Evolutionary conservation across 768 basidiomycete species (phyloP).

Genomic region (Suillus plorans): DNA sequence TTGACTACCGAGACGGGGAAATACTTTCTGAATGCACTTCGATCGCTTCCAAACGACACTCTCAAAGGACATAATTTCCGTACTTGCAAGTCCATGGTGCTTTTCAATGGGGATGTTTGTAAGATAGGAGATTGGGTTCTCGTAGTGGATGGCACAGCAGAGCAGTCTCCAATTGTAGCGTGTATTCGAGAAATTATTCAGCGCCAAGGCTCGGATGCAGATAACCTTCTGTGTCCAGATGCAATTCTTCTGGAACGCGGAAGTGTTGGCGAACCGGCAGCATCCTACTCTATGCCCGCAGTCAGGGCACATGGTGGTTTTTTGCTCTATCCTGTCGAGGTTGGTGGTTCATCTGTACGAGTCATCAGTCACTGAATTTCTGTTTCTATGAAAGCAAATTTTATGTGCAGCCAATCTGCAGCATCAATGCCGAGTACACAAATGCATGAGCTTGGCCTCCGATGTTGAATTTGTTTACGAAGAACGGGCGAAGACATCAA

Average conservation of each 20-base stretch:
- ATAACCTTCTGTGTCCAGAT: neutral
- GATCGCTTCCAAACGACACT: neutral
- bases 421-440: too few species aligned
- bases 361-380: too few species aligned
- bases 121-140: conserved; percentile 3
- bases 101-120: conserved; percentile 5
- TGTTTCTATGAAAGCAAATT: too few species aligned
- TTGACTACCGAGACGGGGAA: neutral
- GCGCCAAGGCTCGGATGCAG: neutral
- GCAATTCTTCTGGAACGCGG: neutral
- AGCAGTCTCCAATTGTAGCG: neutral
- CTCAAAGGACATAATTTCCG: neutral
- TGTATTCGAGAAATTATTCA: conserved; percentile 1
- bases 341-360: too few species aligned
- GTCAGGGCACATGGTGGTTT: neutral
- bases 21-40: neutral
- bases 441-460: too few species aligned
- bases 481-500: too few species aligned
- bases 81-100: conserved; percentile 1
- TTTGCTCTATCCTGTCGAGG: too few species aligned
- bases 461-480: too few species aligned
- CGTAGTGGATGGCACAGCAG: neutral
- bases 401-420: too few species aligned
- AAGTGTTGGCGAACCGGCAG: neutral
- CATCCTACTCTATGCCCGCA: neutral